Evolutionary conservation across 306 rosid genomes (phyloP).

Genomic region (Gillenia trifoliata): DNA sequence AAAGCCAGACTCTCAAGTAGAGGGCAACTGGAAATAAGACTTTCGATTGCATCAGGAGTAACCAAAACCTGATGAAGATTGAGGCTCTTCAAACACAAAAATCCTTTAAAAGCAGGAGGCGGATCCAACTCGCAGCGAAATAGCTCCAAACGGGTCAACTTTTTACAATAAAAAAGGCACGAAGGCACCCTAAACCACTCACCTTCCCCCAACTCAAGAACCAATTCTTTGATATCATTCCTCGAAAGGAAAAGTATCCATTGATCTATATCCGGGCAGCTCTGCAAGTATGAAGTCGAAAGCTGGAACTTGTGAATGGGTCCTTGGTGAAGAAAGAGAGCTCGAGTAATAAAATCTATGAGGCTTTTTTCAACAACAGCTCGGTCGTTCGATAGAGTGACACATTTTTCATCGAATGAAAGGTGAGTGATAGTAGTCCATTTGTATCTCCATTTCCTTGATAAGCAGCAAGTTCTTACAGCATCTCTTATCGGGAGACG

Average conservation of each 20-base stretch:
- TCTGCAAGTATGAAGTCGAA: slow-evolving; percentile 41
- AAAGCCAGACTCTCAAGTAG: slow-evolving; percentile 71
- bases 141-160: slow-evolving; percentile 61
- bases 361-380: slow-evolving; percentile 30
- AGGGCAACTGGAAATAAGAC: slow-evolving; percentile 67
- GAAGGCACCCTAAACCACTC: slow-evolving; percentile 78
- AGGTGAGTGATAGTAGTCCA: slow-evolving; percentile 70
- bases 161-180: slow-evolving; percentile 64
- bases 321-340: slow-evolving; percentile 84
- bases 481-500: slow-evolving; percentile 74
- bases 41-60: slow-evolving; percentile 65
- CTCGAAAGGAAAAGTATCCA: slow-evolving; percentile 90
- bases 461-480: slow-evolving; percentile 68
- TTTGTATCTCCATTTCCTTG: slow-evolving; percentile 79
- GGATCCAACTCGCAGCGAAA: slow-evolving; percentile 80
- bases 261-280: slow-evolving; percentile 72
- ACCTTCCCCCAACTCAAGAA: slow-evolving; percentile 64
- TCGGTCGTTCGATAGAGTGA: slow-evolving; percentile 29
- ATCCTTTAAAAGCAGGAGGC: slow-evolving; percentile 61
- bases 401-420: slow-evolving; percentile 67
- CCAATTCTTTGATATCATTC: slow-evolving; percentile 63
- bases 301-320: slow-evolving; percentile 87
- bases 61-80: slow-evolving; percentile 68
- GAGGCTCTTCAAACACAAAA: slow-evolving; percentile 58
- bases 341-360: slow-evolving; percentile 50